Evolutionary conservation across 2,329 filamentous ascomycete genomes (phyloP), one percentile per base, ranked within the genome.

Genomic region (Trichoderma gracile): DNA sequence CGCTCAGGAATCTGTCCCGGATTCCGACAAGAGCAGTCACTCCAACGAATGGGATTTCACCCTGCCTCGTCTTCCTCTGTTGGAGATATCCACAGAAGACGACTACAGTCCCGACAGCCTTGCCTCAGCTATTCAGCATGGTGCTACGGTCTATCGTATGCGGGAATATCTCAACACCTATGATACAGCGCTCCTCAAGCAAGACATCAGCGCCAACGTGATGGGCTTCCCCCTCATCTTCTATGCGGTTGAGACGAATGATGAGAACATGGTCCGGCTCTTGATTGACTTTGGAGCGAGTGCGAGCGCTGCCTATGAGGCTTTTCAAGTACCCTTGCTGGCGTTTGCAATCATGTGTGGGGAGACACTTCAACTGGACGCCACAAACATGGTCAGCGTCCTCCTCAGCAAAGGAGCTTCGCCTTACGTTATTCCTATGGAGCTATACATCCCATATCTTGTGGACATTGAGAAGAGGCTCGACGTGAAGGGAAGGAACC

Each of bases 351-450:
- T 66, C 12, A 42, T 66, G 25, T 59, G 60, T 15, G 45, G 54
- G 2, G 61, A 64, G 54, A 64, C 47, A 9, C 4, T 54, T 2
- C 53, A 64, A 6, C 25, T 46, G 17, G 61, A 66, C 8, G 59
- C 47, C 1, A 50, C 64, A 30, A 47, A 50, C 27, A 66, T 66
- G 64, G 53, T 66, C 1, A 59, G 30, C 27, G 56, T 55, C 30
- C 47, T 66, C 10, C 60, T 66, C 4, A 66, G 64, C 27, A 49
- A 42, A 15, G 64, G 64, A 0, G 64, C 64, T 38, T 63, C 60
- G 15, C 17, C 64, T 0, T 10, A 4, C 3, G 23, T 3, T 1
- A 64, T 66, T 27, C 64, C 64, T 1, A 27, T 21, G 25, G 42
- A 52, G 0, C 23, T 66, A 15, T 66, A 50, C 14, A 33, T 12